Evolutionary conservation across 2,329 filamentous ascomycete species (phyloP).

Genomic region (Colletotrichum paranaense): DNA sequence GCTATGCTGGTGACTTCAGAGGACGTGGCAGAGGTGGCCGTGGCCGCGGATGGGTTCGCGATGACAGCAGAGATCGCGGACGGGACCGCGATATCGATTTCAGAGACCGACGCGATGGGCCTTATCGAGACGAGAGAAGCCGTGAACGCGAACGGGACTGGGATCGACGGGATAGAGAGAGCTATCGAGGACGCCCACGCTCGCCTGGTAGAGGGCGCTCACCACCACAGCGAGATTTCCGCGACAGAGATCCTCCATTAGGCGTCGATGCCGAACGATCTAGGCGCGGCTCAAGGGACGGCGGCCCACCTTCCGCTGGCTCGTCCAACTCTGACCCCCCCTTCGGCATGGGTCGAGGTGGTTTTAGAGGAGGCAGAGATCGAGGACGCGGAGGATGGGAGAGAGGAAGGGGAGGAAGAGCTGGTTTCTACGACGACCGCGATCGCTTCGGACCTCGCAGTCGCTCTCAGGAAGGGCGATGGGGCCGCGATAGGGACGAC

Average conservation of each 20-base stretch:
- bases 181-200: constrained; percentile 67
- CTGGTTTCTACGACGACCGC: constrained; percentile 64
- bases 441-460: constrained; percentile 72
- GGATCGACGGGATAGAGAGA: constrained; percentile 58
- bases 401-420: constrained; percentile 55
- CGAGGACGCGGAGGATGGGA: constrained; percentile 68
- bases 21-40: constrained; percentile 64
- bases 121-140: constrained; percentile 69
- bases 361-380: constrained; percentile 59
- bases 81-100: constrained; percentile 72
- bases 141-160: constrained; percentile 69
- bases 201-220: constrained; percentile 73
- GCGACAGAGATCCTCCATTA: constrained; percentile 66
- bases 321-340: constrained; percentile 77
- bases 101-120: constrained; percentile 55
- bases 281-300: constrained; percentile 77
- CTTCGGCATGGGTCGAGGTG: constrained; percentile 66
- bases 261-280: constrained; percentile 76
- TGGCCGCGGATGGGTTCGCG: constrained; percentile 67
- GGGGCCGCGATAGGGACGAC: constrained; percentile 66
- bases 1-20: constrained; percentile 72
- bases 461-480: constrained; percentile 73
- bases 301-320: constrained; percentile 74
- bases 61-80: constrained; percentile 71
- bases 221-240: constrained; percentile 73